A percentile compares a stretch with the other conserved stretches of the same genome.
These are phyloP conservation scores for Colletotrichum trifolii DNA, from an alignment of 2,329 filamentous ascomycete genomes.

Conservation along the genomic window DNA sequence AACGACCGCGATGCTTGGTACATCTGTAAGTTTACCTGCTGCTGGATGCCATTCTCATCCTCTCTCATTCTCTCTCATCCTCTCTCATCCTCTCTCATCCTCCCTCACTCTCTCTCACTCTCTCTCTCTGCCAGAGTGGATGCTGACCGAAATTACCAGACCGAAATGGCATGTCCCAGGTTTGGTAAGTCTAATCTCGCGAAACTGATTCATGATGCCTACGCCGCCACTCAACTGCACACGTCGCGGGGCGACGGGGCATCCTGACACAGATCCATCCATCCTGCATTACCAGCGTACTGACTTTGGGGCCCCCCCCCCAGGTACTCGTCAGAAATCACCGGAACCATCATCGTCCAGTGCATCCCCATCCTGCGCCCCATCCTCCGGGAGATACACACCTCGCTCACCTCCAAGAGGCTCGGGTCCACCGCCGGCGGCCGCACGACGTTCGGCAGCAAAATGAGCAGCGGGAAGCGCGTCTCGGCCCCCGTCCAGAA, in stretches of 20 bases:
- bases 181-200: slow-evolving; percentile 48
- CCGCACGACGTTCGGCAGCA: slow-evolving; percentile 29
- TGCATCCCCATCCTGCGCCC: slow-evolving; percentile 63
- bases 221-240: no score
- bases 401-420: slow-evolving; percentile 35
- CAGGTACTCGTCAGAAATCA: slow-evolving; percentile 61
- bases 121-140: no score
- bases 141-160: slow-evolving; percentile 33
- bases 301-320: slow-evolving; percentile 6
- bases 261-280: neutral
- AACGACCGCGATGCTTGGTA: slow-evolving; percentile 58
- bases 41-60: neutral
- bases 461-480: slow-evolving; percentile 33
- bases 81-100: neutral
- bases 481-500: slow-evolving; percentile 16
- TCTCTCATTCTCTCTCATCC: neutral
- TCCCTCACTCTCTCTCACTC: neutral
- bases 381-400: slow-evolving; percentile 47
- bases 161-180: slow-evolving; percentile 57
- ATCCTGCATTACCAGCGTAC: neutral
- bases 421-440: slow-evolving; percentile 33
- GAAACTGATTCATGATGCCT: neutral
- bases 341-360: slow-evolving; percentile 66
- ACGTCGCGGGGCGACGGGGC: no score
- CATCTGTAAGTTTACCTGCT: slow-evolving; percentile 50